Evolutionary conservation across 495 filamentous ascomycete species (phyloP).

Genomic region (Trichoderma orchidacearum): DNA sequence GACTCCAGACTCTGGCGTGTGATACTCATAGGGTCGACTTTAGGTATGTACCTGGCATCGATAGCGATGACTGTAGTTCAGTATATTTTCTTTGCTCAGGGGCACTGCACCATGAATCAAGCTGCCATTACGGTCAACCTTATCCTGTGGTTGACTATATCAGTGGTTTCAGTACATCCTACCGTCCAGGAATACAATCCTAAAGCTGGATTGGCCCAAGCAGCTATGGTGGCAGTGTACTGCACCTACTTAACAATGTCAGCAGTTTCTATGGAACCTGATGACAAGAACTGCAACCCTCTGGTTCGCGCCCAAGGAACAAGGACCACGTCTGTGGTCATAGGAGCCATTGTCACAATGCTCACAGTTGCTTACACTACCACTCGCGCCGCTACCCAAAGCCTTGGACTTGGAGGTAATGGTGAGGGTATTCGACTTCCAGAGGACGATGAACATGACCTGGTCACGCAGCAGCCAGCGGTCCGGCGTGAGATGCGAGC

Average conservation of each 20-base stretch:
- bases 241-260: conserved; percentile 98
- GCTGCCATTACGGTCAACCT: conserved; percentile 67
- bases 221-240: conserved; percentile 94
- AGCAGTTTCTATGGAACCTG: conserved; percentile 95
- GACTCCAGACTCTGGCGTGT: conserved; percentile 77
- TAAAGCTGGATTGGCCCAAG: conserved; percentile 85
- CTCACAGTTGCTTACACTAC: conserved; percentile 95
- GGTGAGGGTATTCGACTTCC: conserved; percentile 43
- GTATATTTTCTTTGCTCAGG: conserved; percentile 88
- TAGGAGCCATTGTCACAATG: conserved; percentile 94
- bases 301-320: conserved; percentile 78
- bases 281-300: conserved; percentile 80
- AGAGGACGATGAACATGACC: conserved; percentile 67
- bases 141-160: conserved; percentile 68
- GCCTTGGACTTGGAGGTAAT: conserved; percentile 61
- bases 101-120: conserved; percentile 90
- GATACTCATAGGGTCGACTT: conserved; percentile 78
- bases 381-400: conserved; percentile 89
- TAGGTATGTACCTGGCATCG: conserved; percentile 85
- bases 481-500: conserved; percentile 80
- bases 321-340: conserved; percentile 74
- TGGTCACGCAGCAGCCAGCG: conserved; percentile 79
- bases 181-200: conserved; percentile 84
- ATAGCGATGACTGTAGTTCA: conserved; percentile 90
- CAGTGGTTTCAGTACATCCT: conserved; percentile 77